phyloP scores from a whole-genome alignment of 306 rosid genomes.

The Lathyrus tuberosus region DNA sequence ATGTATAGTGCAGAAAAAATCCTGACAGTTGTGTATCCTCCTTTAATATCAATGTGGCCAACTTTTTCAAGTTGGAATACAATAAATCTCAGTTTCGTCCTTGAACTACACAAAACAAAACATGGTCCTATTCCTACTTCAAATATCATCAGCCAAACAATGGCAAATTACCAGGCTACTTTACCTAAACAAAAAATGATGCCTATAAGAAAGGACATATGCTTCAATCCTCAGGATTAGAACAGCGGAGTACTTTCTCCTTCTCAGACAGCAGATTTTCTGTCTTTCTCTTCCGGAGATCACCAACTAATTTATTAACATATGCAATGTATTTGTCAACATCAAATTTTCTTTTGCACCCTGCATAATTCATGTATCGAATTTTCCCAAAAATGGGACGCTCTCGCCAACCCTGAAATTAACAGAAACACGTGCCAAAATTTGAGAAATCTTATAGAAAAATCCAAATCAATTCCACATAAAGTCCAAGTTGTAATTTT shows the following conservation, averaged over 20 bases:
- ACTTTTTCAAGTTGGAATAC: conserved; percentile 17
- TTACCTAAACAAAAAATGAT: conserved; percentile 24
- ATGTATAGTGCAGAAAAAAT: not conserved
- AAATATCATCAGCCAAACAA: conserved; percentile 22
- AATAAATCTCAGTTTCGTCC: conserved; percentile 10
- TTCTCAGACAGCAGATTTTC: conserved; percentile 44
- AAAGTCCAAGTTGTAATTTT: not conserved
- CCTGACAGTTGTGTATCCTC: conserved; percentile 8
- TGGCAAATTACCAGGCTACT: conserved; percentile 3
- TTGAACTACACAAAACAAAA: not conserved
- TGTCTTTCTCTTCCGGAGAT: conserved; percentile 67
- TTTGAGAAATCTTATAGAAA: not conserved
- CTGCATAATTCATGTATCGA: conserved; percentile 87
- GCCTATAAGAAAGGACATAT: conserved; percentile 8
- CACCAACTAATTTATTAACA: conserved; percentile 59
- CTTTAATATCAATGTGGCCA: conserved; percentile 22
- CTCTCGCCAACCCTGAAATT: conserved; percentile 86
- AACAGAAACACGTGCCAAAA: not conserved
- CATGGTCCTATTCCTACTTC: conserved; percentile 1
- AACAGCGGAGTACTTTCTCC: conserved; percentile 51
- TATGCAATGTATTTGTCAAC: conserved; percentile 76
- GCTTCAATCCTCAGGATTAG: conserved; percentile 26
- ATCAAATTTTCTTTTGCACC: conserved; percentile 94
- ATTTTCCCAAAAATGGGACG: conserved; percentile 87
- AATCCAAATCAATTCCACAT: too few species aligned